phyloP scores from a whole-genome alignment of 2,329 filamentous ascomycete species.

The Fusarium nodosum region DNA sequence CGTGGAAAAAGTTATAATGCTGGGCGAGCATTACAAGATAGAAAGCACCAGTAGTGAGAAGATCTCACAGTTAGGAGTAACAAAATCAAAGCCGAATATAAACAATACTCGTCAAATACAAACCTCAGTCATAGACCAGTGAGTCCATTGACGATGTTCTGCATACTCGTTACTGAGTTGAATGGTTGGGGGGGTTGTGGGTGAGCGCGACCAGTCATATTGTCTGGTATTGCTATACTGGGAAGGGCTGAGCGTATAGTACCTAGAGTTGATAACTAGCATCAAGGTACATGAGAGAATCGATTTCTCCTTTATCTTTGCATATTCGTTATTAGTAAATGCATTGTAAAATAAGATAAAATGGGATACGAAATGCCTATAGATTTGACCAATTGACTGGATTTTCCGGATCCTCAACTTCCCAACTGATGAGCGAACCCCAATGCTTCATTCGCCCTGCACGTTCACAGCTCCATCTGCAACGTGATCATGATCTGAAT shows the following conservation, averaged over 20 bases:
- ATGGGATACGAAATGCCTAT: constrained; percentile 20
- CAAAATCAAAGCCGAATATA: constrained; percentile 1
- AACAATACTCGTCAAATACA: constrained; percentile 10
- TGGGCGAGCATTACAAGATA: constrained; percentile 23
- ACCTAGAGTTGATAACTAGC: constrained; percentile 74
- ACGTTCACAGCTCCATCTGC: too few species aligned
- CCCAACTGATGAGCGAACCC: constrained; percentile 60
- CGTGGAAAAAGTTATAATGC: constrained; percentile 16
- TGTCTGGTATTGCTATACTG: constrained; percentile 69
- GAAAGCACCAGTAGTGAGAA: constrained; percentile 18
- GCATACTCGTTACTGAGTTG: neutral
- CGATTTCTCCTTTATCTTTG: constrained; percentile 65
- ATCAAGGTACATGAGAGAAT: constrained; percentile 69
- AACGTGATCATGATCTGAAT: neutral
- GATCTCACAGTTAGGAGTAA: constrained; percentile 1
- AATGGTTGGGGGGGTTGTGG: neutral
- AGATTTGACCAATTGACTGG: constrained; percentile 65
- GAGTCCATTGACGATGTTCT: neutral
- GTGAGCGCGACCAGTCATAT: neutral
- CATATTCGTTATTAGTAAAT: neutral
- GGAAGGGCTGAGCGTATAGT: constrained; percentile 72
- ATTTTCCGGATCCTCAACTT: constrained; percentile 63
- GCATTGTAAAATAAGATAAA: neutral
- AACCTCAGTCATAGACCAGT: too few species aligned
- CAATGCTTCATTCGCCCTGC: neutral